These are phyloP conservation scores for Sclerotinia minor DNA, from an alignment of 2,329 filamentous ascomycete species.

Conservation along the genomic window DNA sequence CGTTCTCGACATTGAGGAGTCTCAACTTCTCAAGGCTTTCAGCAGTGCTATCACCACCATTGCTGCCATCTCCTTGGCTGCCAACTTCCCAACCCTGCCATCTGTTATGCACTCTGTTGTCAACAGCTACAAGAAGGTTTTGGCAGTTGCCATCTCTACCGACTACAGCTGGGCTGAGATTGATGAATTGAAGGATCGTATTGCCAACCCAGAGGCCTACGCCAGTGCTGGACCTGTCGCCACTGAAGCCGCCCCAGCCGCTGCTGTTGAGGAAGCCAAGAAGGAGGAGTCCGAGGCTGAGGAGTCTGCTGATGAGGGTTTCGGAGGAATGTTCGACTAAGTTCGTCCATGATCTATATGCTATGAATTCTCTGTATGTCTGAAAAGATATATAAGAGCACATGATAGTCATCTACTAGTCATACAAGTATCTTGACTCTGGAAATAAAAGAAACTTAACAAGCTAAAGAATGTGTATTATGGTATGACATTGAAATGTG, in stretches of 20 bases:
- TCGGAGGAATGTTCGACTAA: constrained; percentile 79
- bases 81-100: constrained; percentile 94
- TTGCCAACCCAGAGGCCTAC: constrained; percentile 97
- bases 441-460: constrained; percentile 31
- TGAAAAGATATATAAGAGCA: constrained; percentile 29
- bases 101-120: constrained; percentile 95
- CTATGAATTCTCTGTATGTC: constrained; percentile 31
- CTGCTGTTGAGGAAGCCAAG: constrained; percentile 54
- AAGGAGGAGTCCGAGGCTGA: constrained; percentile 67
- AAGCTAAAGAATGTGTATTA: constrained; percentile 25
- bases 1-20: constrained; percentile 92
- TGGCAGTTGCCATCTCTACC: constrained; percentile 85
- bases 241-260: constrained; percentile 53
- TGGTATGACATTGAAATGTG: constrained; percentile 25
- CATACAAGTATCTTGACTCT: constrained; percentile 36
- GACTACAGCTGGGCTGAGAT: constrained; percentile 95
- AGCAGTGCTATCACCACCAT: constrained; percentile 80
- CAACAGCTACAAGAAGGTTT: constrained; percentile 97
- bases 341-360: constrained; percentile 32
- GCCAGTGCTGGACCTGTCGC: constrained; percentile 77
- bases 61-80: constrained; percentile 84
- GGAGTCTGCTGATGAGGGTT: constrained; percentile 61
- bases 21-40: constrained; percentile 87
- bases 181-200: constrained; percentile 97
- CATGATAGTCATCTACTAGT: constrained; percentile 33